Conservation (phyloP, 306 rosid species). For the Fragaria iinumae region DNA sequence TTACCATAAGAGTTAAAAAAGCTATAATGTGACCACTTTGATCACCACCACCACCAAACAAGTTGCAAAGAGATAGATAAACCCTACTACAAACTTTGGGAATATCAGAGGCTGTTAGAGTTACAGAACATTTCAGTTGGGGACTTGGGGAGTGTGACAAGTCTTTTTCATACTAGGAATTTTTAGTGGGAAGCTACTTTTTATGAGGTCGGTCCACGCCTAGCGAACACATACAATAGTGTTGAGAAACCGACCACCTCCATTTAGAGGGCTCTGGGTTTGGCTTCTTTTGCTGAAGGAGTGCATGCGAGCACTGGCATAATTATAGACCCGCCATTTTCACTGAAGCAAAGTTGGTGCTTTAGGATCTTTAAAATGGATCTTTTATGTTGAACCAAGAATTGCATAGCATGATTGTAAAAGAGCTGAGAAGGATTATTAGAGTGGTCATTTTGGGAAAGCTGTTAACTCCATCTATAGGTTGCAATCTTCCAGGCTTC, state of each 20-base stretch:
- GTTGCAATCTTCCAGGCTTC: neutral
- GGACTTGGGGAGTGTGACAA: slow-evolving; percentile 6
- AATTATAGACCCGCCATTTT: slow-evolving; percentile 1
- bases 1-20: slow-evolving; percentile 10
- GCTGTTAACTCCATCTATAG: neutral
- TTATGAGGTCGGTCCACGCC: slow-evolving; percentile 38
- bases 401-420: neutral
- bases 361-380: slow-evolving; percentile 11
- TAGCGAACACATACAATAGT: slow-evolving; percentile 27
- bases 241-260: slow-evolving; percentile 39
- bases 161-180: slow-evolving; percentile 18
- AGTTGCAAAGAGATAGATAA: slow-evolving; percentile 28
- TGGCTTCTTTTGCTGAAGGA: slow-evolving; percentile 22
- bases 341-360: neutral
- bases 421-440: neutral
- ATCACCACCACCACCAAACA: slow-evolving; percentile 29
- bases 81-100: slow-evolving; percentile 1
- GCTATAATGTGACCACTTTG: slow-evolving; percentile 33
- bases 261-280: slow-evolving; percentile 19
- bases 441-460: neutral
- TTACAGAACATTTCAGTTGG: neutral
- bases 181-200: slow-evolving; percentile 43
- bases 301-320: slow-evolving; percentile 21
- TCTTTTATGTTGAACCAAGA: slow-evolving; percentile 4
- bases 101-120: slow-evolving; percentile 20